Evolutionary conservation across 768 basidiomycete genomes (phyloP), one percentile per base, ranked within the genome.

Genomic region (Nidularia pulvinata): DNA sequence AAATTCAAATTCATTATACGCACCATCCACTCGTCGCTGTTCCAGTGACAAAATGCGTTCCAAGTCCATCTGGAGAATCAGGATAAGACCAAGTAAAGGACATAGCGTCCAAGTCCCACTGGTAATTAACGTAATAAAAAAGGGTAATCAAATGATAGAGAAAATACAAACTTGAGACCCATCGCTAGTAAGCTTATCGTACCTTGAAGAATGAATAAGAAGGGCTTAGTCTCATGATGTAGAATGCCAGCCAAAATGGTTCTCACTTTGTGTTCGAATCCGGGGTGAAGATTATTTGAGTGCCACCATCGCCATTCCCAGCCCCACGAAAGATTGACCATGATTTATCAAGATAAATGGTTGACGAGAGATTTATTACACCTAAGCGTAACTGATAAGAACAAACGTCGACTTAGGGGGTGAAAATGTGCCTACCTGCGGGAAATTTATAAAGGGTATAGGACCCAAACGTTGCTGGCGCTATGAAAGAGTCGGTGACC

Each of bases 41-140:
- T 33, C 48, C 45, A 30, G 45, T n/a, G 11, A 46, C 45, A 14
- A 14, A 10, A 14, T 22, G 10, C 10, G 45, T 46, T 10, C 45
- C 25, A 30, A 30, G 25, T 30, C 25, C 25, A 30, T 30, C 25
- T 30, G 25, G 25, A 3, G 25, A 30, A 30, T 30, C 25, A 30
- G 25, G 25, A 30, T 30, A 30, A 30, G 25, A 30, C 54, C 54
- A 55, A 51, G 14, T 34, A 42, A 42, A 55, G 6, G 30, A 13
- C 54, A 55, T 55, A 7, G 44, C 50, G 33, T 51, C 54, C 7
- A 51, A 30, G 42, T 55, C 54, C 54, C 54, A 55, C 54, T 55
- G 33, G 3, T 22, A 10, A 42, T 19, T 13, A 42, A 11, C 4
- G 4, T 10, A 4, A 22, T 2, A 11, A 30, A 4, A 14, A 11